Evolutionary conservation across 169 alveolate species (phyloP).

Genomic region (Plasmodium knowlesi): DNA sequence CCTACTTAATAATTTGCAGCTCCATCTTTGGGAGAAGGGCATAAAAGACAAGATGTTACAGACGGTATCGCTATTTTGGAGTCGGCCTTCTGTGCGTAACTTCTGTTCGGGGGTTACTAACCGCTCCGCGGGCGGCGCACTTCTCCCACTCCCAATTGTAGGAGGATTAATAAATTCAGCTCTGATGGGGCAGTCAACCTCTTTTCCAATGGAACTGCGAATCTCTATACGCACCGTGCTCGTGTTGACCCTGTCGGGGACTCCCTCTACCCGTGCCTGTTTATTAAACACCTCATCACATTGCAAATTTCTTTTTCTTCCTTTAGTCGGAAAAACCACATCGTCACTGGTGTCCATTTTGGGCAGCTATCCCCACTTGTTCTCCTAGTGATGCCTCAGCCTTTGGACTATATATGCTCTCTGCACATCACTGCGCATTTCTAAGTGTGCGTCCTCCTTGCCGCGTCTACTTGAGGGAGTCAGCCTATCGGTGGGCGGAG

Average conservation of each 20-base stretch:
- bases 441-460: neutral
- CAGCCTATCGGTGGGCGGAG: neutral
- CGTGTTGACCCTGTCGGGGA: neutral
- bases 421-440: neutral
- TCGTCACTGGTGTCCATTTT: neutral
- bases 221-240: neutral
- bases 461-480: neutral
- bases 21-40: constrained; percentile 57
- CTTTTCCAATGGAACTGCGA: neutral
- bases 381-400: neutral
- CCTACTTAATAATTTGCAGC: constrained; percentile 19
- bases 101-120: neutral
- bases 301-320: neutral
- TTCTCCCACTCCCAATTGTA: neutral
- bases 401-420: neutral
- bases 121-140: neutral
- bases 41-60: constrained; percentile 48
- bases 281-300: neutral
- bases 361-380: neutral
- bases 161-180: neutral
- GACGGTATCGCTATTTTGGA: constrained; percentile 37
- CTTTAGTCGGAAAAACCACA: neutral
- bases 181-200: neutral
- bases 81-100: neutral
- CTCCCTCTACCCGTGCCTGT: neutral